Conservation (phyloP, 2,329 filamentous ascomycete genomes). For the Xylaria sp. region DNA sequence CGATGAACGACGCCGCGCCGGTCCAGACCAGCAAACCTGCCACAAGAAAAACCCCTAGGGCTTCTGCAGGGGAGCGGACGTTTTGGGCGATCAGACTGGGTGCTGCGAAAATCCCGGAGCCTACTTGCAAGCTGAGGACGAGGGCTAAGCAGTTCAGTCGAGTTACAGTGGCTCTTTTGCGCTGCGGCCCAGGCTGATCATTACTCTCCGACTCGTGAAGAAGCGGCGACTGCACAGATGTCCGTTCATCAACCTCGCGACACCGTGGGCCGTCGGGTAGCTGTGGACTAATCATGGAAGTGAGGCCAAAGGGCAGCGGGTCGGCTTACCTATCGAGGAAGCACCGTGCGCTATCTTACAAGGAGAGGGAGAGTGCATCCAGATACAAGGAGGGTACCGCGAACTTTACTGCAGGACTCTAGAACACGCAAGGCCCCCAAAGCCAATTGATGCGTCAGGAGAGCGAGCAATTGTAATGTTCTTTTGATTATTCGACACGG, state of each 20-base stretch:
- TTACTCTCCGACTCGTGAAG: conserved; percentile 12
- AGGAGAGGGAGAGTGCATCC: not conserved
- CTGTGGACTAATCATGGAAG: conserved; percentile 18
- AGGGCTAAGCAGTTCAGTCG: conserved; percentile 46
- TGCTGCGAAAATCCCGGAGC: conserved; percentile 54
- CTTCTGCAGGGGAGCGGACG: conserved; percentile 49
- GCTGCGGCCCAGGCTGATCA: conserved; percentile 5
- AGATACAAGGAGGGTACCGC: not conserved
- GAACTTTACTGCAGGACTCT: not conserved
- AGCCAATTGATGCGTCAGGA: not conserved
- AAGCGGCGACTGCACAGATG: conserved; percentile 24
- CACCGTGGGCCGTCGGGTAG: conserved; percentile 20
- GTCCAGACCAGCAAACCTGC: conserved; percentile 54
- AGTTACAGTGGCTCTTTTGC: conserved; percentile 27
- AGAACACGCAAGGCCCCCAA: not conserved
- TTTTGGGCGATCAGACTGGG: conserved; percentile 50
- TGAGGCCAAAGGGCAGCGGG: conserved; percentile 31
- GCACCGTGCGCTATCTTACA: not conserved
- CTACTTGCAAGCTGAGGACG: conserved; percentile 54
- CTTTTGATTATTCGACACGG: not conserved
- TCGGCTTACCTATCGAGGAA: conserved; percentile 9
- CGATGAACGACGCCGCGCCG: conserved; percentile 53
- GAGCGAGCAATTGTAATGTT: not conserved
- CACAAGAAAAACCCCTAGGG: conserved; percentile 49
- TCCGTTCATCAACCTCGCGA: conserved; percentile 12